Evolutionary conservation across 2,329 filamentous ascomycete species (phyloP).

Genomic region (Arthrinium puccinioides): DNA sequence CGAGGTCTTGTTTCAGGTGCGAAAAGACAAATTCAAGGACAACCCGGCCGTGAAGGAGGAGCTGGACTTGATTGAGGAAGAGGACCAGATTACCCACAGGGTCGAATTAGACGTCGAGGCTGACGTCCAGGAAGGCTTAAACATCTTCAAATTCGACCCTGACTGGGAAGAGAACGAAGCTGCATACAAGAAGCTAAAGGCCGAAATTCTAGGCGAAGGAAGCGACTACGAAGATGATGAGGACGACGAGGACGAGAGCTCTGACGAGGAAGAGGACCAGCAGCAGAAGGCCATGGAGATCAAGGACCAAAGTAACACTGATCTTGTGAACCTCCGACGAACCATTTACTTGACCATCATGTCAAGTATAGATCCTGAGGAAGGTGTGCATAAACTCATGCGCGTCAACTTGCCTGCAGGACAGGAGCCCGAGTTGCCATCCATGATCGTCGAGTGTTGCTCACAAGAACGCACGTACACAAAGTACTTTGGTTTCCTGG

Average conservation of each 20-base stretch:
- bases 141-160: slow-evolving; percentile 90
- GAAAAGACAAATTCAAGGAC: slow-evolving; percentile 95
- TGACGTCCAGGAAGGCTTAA: slow-evolving; percentile 78
- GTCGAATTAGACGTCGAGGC: slow-evolving; percentile 77
- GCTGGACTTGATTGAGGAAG: slow-evolving; percentile 90
- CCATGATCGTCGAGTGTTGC: slow-evolving; percentile 96
- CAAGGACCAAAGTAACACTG: slow-evolving; percentile 94
- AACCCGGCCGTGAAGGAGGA: slow-evolving; percentile 88
- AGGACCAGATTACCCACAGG: slow-evolving; percentile 93
- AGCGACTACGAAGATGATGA: slow-evolving; percentile 71
- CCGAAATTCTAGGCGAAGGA: slow-evolving; percentile 89
- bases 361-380: slow-evolving; percentile 92
- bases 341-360: slow-evolving; percentile 98
- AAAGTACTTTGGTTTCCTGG: slow-evolving; percentile 93
- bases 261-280: slow-evolving; percentile 64
- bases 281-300: slow-evolving; percentile 85
- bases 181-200: slow-evolving; percentile 82
- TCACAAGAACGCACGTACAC: slow-evolving; percentile 95
- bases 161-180: slow-evolving; percentile 89
- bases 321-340: slow-evolving; percentile 84
- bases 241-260: slow-evolving; percentile 60
- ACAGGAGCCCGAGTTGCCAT: slow-evolving; percentile 82
- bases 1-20: slow-evolving; percentile 91
- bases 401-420: slow-evolving; percentile 83
- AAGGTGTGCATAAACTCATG: slow-evolving; percentile 96